phyloP scores from a whole-genome alignment of 2,329 filamentous ascomycete genomes.

The Stagonosporopsis cucurbitacearum region DNA sequence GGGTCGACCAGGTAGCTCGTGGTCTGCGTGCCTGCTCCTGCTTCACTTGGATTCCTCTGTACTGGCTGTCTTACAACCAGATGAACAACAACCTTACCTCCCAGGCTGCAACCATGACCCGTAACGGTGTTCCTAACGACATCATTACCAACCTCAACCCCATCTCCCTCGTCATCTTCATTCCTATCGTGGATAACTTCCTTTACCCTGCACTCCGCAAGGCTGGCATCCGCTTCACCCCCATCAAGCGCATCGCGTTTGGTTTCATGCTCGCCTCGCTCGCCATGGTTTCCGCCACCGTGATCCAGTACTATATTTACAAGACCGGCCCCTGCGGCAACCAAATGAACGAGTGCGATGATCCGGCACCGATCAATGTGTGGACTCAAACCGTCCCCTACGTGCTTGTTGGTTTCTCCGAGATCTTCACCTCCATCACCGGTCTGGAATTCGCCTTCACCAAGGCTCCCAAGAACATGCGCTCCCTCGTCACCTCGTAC shows the following conservation, averaged over 20 bases:
- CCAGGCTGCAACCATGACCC: constrained; percentile 61
- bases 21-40: constrained; percentile 49
- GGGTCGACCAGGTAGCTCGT: constrained; percentile 67
- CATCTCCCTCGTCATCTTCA: constrained; percentile 60
- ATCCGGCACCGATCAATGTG: constrained; percentile 68
- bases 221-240: constrained; percentile 57
- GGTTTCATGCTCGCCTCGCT: constrained; percentile 58
- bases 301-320: constrained; percentile 69
- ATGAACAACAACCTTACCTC: constrained; percentile 63
- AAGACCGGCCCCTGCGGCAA: constrained; percentile 65
- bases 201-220: constrained; percentile 60
- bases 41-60: constrained; percentile 61
- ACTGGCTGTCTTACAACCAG: constrained; percentile 60
- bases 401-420: constrained; percentile 62
- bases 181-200: constrained; percentile 60
- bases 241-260: constrained; percentile 60
- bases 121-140: constrained; percentile 62
- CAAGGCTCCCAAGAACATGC: constrained; percentile 81
- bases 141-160: constrained; percentile 63
- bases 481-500: constrained; percentile 72
- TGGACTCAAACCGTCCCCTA: constrained; percentile 60
- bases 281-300: constrained; percentile 58
- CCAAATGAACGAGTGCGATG: constrained; percentile 61
- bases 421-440: constrained; percentile 65
- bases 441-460: constrained; percentile 79